These are phyloP conservation scores for Ananas comosus DNA, from an alignment of 176 grass and related monocot species.

Conservation along the genomic window DNA sequence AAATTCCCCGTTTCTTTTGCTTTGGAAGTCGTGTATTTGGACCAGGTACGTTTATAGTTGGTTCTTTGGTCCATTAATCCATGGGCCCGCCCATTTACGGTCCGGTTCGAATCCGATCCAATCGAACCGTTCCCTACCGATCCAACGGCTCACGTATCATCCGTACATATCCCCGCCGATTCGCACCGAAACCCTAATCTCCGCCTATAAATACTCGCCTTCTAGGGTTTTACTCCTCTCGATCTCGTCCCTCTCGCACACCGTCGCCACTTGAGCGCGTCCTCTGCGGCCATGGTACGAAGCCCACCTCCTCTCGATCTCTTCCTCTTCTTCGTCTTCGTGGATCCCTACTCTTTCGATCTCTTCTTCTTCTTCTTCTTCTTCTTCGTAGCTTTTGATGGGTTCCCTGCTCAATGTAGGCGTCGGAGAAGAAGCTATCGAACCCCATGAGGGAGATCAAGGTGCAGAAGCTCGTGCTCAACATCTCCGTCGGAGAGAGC, in stretches of 20 bases:
- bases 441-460: slow-evolving; percentile 84
- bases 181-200: background rate
- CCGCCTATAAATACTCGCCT: background rate
- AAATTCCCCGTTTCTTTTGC: too few relatives aligned
- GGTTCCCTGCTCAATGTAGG: slow-evolving; percentile 17
- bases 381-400: background rate
- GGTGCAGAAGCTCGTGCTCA: slow-evolving; percentile 80
- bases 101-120: background rate
- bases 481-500: slow-evolving; percentile 88
- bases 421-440: slow-evolving; percentile 71
- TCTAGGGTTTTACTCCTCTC: background rate
- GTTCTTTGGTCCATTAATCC: background rate
- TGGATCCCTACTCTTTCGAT: background rate
- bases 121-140: background rate
- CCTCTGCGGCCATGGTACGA: background rate
- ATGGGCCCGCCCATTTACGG: background rate
- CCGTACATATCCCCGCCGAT: background rate
- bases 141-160: background rate
- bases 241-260: background rate
- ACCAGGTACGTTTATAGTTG: too few relatives aligned
- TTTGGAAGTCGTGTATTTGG: too few relatives aligned
- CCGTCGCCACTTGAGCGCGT: background rate
- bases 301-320: background rate
- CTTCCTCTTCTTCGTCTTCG: background rate
- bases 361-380: background rate